Conservation (phyloP, 495 filamentous ascomycete genomes). For the Penicillium verhagenii region DNA sequence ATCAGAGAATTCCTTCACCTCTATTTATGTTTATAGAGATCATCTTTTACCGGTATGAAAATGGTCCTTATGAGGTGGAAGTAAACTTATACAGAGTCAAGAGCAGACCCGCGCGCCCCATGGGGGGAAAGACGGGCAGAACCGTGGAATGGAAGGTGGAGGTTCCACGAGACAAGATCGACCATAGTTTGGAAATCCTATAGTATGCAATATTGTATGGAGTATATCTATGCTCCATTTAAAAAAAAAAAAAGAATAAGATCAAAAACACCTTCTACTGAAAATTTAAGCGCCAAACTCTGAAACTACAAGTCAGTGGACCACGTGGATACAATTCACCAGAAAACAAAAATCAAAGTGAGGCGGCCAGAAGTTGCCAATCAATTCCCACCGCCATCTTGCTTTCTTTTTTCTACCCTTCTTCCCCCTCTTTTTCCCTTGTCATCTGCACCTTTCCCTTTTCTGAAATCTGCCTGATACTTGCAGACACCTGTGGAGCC, state of each 20-base stretch:
- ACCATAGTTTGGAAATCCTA: background rate
- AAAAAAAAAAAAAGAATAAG: too few relatives aligned
- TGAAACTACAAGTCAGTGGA: slow-evolving; percentile 15
- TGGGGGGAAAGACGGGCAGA: slow-evolving; percentile 16
- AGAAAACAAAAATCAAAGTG: slow-evolving; percentile 33
- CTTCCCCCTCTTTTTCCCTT: slow-evolving; percentile 35
- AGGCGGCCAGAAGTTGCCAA: slow-evolving; percentile 29
- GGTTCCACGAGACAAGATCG: slow-evolving; percentile 23
- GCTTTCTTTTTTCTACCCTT: slow-evolving; percentile 16
- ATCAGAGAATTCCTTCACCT: too few relatives aligned
- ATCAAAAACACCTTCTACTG: too few relatives aligned
- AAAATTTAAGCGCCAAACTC: background rate
- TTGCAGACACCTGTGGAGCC: slow-evolving; percentile 3
- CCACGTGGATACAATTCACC: slow-evolving; percentile 38
- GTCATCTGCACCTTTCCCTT: slow-evolving; percentile 21
- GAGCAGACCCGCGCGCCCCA: background rate
- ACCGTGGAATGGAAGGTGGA: slow-evolving; percentile 35
- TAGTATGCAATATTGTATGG: background rate
- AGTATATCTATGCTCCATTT: too few relatives aligned
- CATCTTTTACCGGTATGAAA: too few relatives aligned
- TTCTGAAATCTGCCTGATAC: slow-evolving; percentile 4
- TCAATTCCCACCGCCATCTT: slow-evolving; percentile 27
- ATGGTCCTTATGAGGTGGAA: background rate
- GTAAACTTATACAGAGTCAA: background rate
- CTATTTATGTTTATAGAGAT: too few relatives aligned